Conservation (phyloP, 2,329 filamentous ascomycete genomes). For the Truncatella angustata region DNA sequence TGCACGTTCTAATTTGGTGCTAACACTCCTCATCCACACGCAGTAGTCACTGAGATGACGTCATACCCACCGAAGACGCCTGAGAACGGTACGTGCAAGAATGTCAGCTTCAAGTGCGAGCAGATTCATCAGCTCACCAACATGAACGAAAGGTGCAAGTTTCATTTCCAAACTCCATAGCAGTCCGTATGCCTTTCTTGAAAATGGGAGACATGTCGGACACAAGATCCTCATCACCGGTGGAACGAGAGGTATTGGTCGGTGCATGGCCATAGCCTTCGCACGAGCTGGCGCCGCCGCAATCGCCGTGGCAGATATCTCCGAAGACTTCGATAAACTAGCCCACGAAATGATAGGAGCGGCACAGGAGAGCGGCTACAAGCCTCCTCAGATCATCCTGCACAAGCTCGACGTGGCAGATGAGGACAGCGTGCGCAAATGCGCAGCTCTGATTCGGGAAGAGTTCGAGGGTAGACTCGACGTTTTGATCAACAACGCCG, state of each 20-base stretch:
- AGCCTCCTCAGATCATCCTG: conserved; percentile 13
- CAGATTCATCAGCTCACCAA: not conserved
- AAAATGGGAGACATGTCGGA: conserved; percentile 11
- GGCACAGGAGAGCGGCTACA: conserved; percentile 16
- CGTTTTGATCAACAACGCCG: conserved; percentile 43
- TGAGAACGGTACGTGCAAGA: not conserved
- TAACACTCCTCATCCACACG: too few relatives aligned
- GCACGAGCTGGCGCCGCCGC: conserved; percentile 19
- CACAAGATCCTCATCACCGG: conserved; percentile 21
- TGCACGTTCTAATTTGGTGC: too few relatives aligned
- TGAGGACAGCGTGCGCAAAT: conserved; percentile 28
- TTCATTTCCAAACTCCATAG: conserved; percentile 15
- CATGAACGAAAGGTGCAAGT: conserved; percentile 12
- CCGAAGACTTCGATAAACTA: conserved; percentile 15
- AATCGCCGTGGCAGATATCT: conserved; percentile 20
- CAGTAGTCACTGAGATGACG: too few relatives aligned
- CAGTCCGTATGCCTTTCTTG: conserved; percentile 13
- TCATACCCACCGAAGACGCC: not conserved
- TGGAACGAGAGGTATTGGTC: conserved; percentile 18
- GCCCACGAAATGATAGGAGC: conserved; percentile 14
- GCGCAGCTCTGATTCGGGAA: conserved; percentile 20
- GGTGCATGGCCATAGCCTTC: conserved; percentile 17
- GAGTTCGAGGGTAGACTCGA: conserved; percentile 34
- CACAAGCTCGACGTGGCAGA: conserved; percentile 34
- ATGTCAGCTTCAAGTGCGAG: not conserved